These are phyloP conservation scores for Malus asiatica DNA, from an alignment of 306 rosid species.

Conservation along the genomic window DNA sequence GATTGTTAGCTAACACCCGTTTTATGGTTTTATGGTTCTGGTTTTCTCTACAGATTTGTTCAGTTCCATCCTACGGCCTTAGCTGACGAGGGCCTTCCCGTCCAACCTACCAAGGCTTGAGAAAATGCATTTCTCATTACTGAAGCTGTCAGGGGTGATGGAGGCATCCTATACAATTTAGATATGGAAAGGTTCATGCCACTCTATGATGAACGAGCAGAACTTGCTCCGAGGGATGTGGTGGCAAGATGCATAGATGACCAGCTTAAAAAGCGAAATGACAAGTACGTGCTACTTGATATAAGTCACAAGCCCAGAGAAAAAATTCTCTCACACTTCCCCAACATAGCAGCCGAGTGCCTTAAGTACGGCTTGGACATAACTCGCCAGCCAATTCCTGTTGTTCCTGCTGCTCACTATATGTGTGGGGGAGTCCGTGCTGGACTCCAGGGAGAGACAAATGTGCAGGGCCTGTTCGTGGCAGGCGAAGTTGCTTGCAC, in stretches of 20 bases:
- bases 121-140: conserved; percentile 82
- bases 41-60: conserved; percentile 58
- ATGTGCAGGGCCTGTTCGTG: conserved; percentile 66
- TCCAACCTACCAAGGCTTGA: conserved; percentile 43
- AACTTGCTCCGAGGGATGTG: conserved; percentile 96
- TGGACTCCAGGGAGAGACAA: conserved; percentile 88
- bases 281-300: conserved; percentile 77
- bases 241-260: conserved; percentile 96
- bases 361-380: conserved; percentile 73
- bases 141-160: conserved; percentile 91
- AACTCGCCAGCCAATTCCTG: conserved; percentile 71
- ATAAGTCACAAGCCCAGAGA: conserved; percentile 81
- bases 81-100: conserved; percentile 88
- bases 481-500: conserved; percentile 99
- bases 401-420: conserved; percentile 96
- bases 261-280: conserved; percentile 76
- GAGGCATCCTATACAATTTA: conserved; percentile 78
- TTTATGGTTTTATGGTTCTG: neutral
- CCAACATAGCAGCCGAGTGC: conserved; percentile 75
- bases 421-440: conserved; percentile 96
- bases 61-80: conserved; percentile 96
- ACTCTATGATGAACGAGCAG: conserved; percentile 76
- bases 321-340: conserved; percentile 64
- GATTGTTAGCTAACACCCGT: neutral
- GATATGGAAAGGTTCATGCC: conserved; percentile 95